Percentiles rank a stretch among this genome's conserved stretches.
These are phyloP conservation scores for Trichophyton equinum DNA, from an alignment of 2,329 filamentous ascomycete genomes.

Conservation along the genomic window DNA sequence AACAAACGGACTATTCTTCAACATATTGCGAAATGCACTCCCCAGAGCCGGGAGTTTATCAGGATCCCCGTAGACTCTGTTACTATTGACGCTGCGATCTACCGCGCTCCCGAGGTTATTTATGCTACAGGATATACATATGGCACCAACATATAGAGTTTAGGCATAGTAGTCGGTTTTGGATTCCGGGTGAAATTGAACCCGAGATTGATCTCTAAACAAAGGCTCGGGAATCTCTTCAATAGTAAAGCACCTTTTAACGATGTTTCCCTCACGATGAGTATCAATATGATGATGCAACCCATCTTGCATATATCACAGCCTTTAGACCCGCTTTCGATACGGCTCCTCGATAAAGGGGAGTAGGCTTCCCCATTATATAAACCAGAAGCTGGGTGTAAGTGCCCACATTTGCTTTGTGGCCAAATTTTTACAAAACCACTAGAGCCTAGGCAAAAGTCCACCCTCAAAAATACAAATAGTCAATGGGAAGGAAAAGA, in stretches of 20 bases:
- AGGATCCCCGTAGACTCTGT: constrained; percentile 24
- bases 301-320: constrained; percentile 13
- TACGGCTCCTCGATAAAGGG: constrained; percentile 7
- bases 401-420: neutral
- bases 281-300: constrained; percentile 15
- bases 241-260: constrained; percentile 20
- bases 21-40: constrained; percentile 10
- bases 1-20: neutral
- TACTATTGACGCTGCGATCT: constrained; percentile 15
- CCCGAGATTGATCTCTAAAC: constrained; percentile 4
- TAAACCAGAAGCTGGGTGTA: constrained; percentile 9
- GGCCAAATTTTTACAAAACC: no score
- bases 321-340: constrained; percentile 10
- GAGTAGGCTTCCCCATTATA: constrained; percentile 12
- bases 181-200: constrained; percentile 9
- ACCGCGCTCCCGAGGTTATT: constrained; percentile 28
- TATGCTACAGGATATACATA: constrained; percentile 24
- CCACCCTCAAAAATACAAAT: neutral
- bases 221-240: constrained; percentile 23
- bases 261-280: constrained; percentile 12
- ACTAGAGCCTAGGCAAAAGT: neutral
- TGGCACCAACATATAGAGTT: constrained; percentile 28
- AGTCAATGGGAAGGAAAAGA: neutral
- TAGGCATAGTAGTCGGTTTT: constrained; percentile 24
- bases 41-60: constrained; percentile 23